Conservation (phyloP, 352 stramenopile species). For the Blastocystis sp. region DNA sequence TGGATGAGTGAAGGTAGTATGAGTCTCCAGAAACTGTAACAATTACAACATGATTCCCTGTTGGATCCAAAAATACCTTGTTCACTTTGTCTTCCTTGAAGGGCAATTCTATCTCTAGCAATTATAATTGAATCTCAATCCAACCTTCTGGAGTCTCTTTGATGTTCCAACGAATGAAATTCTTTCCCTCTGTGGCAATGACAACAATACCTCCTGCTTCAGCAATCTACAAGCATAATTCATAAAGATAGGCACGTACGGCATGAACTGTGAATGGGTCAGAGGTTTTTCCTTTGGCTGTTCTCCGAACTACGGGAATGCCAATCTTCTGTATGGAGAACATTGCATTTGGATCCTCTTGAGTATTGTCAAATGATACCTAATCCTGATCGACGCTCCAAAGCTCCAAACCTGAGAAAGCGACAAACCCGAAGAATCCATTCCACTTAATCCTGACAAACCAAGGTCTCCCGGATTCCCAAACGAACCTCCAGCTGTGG, state of each 20-base stretch:
- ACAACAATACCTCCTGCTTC: slow-evolving; percentile 3
- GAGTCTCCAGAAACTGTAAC: slow-evolving; percentile 32
- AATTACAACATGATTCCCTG: slow-evolving; percentile 57
- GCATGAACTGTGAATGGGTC: slow-evolving; percentile 19
- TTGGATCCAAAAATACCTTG: slow-evolving; percentile 61
- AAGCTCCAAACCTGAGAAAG: neutral
- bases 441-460: neutral
- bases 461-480: neutral
- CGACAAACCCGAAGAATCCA: neutral
- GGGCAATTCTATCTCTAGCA: slow-evolving; percentile 57
- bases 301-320: slow-evolving; percentile 24
- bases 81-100: slow-evolving; percentile 62
- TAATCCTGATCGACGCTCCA: neutral
- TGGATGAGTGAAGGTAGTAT: slow-evolving; percentile 61
- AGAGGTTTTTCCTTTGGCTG: neutral
- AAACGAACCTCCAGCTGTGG: neutral
- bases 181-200: slow-evolving; percentile 25
- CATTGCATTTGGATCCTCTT: slow-evolving; percentile 44
- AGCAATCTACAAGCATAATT: neutral
- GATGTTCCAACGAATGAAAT: slow-evolving; percentile 44
- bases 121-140: neutral
- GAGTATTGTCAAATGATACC: slow-evolving; percentile 17
- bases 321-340: slow-evolving; percentile 45
- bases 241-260: neutral
- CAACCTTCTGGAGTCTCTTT: slow-evolving; percentile 43